Evolutionary conservation across 1,284 basidiomycete species (phyloP).

Genomic region (Trametes polyzona): DNA sequence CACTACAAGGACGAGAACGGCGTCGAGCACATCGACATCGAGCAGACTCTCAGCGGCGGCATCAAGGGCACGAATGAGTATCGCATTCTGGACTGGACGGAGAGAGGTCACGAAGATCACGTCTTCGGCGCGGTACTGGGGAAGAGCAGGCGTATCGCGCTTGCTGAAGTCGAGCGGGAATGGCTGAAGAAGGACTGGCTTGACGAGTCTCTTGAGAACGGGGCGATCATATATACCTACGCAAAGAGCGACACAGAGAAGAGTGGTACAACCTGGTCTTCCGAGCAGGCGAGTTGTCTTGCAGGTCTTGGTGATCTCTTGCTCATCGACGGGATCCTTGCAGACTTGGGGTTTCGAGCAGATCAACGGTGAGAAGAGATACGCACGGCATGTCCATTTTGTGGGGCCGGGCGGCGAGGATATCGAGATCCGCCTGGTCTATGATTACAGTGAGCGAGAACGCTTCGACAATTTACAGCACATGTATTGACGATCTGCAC

Average conservation of each 20-base stretch:
- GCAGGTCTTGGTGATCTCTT: not conserved
- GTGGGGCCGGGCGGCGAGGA: constrained; percentile 64
- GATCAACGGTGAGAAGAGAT: constrained; percentile 60
- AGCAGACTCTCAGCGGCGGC: constrained; percentile 63
- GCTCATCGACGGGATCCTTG: not conserved
- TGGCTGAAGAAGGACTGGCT: constrained; percentile 43
- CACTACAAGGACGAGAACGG: constrained; percentile 61
- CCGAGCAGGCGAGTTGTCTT: constrained; percentile 38
- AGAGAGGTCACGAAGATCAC: constrained; percentile 51
- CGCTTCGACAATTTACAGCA: not conserved
- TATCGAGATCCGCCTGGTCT: constrained; percentile 61
- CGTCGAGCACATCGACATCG: constrained; percentile 64
- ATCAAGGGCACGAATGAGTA: constrained; percentile 58
- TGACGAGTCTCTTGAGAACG: constrained; percentile 37
- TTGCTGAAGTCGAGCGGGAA: constrained; percentile 40
- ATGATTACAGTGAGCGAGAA: constrained; percentile 59
- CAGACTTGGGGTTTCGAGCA: constrained; percentile 76
- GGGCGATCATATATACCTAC: constrained; percentile 36
- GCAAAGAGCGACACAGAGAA: constrained; percentile 43
- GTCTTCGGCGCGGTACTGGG: constrained; percentile 59
- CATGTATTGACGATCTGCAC: not conserved
- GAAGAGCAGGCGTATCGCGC: constrained; percentile 44
- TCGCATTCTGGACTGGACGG: constrained; percentile 55
- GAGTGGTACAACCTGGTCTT: constrained; percentile 41
- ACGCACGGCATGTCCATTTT: constrained; percentile 66